phyloP scores from a whole-genome alignment of 768 basidiomycete species.

The Serendipita vermifera region DNA sequence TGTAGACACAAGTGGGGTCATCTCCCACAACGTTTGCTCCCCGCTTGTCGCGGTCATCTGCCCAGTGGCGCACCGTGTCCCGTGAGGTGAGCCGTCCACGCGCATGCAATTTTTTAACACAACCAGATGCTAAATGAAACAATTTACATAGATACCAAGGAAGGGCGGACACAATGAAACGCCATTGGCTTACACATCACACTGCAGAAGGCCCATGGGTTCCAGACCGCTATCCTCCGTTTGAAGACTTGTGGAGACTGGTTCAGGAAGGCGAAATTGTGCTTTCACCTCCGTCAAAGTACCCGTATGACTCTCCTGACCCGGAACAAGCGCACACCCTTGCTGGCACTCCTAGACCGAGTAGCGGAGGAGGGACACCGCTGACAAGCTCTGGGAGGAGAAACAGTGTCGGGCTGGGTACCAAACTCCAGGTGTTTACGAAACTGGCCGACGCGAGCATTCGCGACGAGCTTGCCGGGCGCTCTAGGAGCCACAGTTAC shows the following conservation, averaged over 20 bases:
- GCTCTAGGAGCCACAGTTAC: no score
- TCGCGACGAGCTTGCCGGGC: not conserved
- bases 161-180: not conserved
- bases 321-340: no score
- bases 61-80: not conserved
- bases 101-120: not conserved
- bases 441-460: not conserved
- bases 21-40: not conserved
- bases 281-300: not conserved
- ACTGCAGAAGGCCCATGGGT: not conserved
- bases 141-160: not conserved
- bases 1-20: conserved; percentile 10
- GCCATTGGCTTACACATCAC: not conserved
- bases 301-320: no score
- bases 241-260: not conserved
- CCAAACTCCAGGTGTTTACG: not conserved
- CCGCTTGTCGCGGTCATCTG: not conserved
- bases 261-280: not conserved
- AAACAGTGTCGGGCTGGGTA: not conserved
- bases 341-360: no score
- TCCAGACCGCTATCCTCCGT: not conserved
- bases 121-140: not conserved
- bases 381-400: not conserved
- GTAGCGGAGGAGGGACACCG: no score
- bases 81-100: not conserved